Base-by-base conservation (phyloP, 352 stramenopile species). In the Phytopythium ostracodes region DNA sequence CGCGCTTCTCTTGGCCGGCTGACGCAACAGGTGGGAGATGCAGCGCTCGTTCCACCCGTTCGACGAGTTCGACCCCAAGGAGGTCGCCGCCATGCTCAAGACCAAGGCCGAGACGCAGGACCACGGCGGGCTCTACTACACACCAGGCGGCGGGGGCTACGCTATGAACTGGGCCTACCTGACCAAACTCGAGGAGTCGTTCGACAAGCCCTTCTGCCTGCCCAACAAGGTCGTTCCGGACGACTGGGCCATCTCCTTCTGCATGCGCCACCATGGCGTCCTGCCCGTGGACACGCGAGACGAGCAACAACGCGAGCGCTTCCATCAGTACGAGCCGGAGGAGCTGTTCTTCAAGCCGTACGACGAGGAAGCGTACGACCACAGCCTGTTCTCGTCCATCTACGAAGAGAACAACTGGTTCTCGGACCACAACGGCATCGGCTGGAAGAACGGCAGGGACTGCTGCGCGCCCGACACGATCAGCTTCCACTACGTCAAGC, bases 331-430 rank as follows among this genome's bases (percentile, higher is more conserved):
- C 67, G 77, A 91, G 56, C 85, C 87, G 7, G 73, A 77, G n/a
- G 64, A 83, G 27, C 62, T 96, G 31, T 94, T 83, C 60, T 79
- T 83, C 68, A 79, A 75, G 59, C 62, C 66, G 8, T 71, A 92
- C 70, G 81, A 95, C 68, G 71, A 81, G 38, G 71, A 87, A 6
- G 84, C 72, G 2, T 95, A 81, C 70, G 76, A 95, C 62, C 82
- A 92, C 67, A 70, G 62, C 0, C 51, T 92, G 31, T 94, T 90
- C 60, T 62, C 72, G 42, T 89, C 87, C 8, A 88, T 93, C 62
- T 91, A 91, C 60, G 72, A 92, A 29, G 84, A 93, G 65, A 92
- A 90, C 68, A 95, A 95, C 66, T 95, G 87, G 87, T 96, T 93
- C 65, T 92, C 84, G 59, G 85, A 96, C 64, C 84, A 93, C 54